These are phyloP conservation scores for Fusarium sublunatum DNA, from an alignment of 2,329 filamentous ascomycete species.

Conservation along the genomic window DNA sequence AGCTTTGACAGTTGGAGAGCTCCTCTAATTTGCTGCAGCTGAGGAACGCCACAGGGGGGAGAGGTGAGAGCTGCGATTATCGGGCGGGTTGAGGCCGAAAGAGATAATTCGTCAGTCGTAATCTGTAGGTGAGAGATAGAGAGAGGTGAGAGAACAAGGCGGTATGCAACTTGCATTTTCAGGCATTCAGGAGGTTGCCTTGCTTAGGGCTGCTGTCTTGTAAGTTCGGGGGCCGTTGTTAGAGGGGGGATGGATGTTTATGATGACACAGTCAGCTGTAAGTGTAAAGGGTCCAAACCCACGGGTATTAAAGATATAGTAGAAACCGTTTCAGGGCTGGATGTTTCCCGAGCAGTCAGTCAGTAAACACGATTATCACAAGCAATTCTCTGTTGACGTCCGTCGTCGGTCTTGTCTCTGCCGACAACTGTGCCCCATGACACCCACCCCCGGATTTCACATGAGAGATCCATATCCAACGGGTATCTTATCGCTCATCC, in stretches of 20 bases:
- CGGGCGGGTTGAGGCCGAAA: constrained; percentile 16
- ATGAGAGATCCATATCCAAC: constrained; percentile 25
- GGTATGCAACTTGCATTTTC: too few species aligned
- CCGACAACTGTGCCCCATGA: constrained; percentile 24
- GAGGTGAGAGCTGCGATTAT: constrained; percentile 25
- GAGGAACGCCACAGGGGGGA: constrained; percentile 18
- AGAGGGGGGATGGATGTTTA: too few species aligned
- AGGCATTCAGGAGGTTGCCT: too few species aligned
- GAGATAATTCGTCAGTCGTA: too few species aligned
- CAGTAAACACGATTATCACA: constrained; percentile 20
- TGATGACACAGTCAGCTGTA: too few species aligned
- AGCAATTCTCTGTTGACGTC: constrained; percentile 19
- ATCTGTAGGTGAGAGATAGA: not conserved
- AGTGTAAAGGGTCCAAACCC: too few species aligned
- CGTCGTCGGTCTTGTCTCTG: constrained; percentile 20
- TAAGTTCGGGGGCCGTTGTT: too few species aligned
- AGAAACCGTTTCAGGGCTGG: not conserved
- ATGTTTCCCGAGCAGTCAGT: too few species aligned
- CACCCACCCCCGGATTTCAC: constrained; percentile 39
- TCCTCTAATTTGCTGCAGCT: constrained; percentile 21
- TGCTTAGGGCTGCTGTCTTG: too few species aligned
- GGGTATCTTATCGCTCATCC: constrained; percentile 25
- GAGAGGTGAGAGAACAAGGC: not conserved
- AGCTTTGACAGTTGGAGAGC: not conserved
- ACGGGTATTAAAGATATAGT: not conserved